Evolutionary conservation across 306 rosid species (phyloP).

Genomic region (Cicer judaicum): DNA sequence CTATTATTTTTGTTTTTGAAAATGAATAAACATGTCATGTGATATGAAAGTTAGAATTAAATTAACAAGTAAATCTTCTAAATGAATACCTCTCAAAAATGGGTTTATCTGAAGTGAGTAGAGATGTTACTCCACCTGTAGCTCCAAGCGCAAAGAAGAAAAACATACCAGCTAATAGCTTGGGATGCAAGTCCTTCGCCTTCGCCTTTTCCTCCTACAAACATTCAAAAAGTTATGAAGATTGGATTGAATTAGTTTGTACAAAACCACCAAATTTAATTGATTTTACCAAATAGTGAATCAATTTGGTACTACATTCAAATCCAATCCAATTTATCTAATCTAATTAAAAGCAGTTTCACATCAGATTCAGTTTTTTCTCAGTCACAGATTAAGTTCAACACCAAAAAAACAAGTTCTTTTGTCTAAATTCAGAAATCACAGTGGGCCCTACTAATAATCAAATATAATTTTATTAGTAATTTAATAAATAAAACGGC

Average conservation of each 20-base stretch:
- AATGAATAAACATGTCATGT: background rate
- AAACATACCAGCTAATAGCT: conserved; percentile 94
- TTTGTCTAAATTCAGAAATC: background rate
- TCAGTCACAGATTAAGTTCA: background rate
- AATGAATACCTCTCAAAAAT: conserved; percentile 72
- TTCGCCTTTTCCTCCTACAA: conserved; percentile 81
- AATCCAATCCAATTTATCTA: background rate
- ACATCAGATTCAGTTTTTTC: background rate
- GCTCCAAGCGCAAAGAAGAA: conserved; percentile 95
- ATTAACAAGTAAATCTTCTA: background rate
- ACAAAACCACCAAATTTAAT: background rate
- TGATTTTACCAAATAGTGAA: background rate
- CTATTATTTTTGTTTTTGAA: background rate
- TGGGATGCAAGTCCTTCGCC: conserved; percentile 96
- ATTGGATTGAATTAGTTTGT: background rate
- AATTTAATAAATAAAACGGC: background rate
- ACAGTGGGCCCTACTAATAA: background rate
- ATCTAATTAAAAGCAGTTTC: background rate
- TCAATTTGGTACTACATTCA: background rate
- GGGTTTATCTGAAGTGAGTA: conserved; percentile 86
- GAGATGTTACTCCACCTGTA: conserved; percentile 86
- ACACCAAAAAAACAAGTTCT: too few species aligned
- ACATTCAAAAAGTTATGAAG: conserved; percentile 1
- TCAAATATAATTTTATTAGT: background rate
- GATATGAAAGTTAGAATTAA: background rate